Conservation (phyloP, 1,139 yeast species). For the Candida sojae region DNA sequence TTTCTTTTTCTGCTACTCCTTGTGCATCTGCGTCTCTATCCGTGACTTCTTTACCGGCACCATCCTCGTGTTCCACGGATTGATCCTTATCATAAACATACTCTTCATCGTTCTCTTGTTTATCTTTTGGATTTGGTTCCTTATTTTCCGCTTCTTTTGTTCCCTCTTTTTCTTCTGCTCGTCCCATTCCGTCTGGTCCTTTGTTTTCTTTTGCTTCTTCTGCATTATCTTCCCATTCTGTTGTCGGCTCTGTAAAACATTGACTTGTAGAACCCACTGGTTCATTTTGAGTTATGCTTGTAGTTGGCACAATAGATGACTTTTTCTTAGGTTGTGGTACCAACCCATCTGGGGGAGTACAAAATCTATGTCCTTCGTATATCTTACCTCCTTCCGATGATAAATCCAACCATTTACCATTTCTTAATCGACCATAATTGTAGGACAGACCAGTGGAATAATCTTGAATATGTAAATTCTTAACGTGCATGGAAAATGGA, state of each 20-base stretch:
- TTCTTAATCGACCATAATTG: constrained; percentile 25
- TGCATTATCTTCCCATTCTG: background rate
- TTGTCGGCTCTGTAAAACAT: background rate
- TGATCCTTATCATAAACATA: too few relatives aligned
- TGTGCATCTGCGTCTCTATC: too few relatives aligned
- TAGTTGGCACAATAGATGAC: background rate
- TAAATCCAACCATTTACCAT: constrained; percentile 18
- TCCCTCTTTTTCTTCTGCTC: background rate
- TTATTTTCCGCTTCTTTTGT: background rate
- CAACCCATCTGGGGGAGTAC: background rate
- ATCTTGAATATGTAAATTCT: constrained; percentile 30
- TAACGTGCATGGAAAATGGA: constrained; percentile 39
- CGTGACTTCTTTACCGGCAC: too few relatives aligned
- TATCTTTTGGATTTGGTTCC: background rate
- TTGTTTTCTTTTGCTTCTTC: background rate
- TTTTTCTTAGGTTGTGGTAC: background rate
- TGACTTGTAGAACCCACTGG: constrained; percentile 1
- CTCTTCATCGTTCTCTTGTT: too few relatives aligned
- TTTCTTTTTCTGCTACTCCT: too few relatives aligned
- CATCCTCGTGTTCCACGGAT: too few relatives aligned
- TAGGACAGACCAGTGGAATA: constrained; percentile 34
- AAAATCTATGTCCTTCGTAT: constrained; percentile 2
- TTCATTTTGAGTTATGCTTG: background rate
- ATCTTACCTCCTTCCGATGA: constrained; percentile 15
- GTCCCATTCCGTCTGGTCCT: background rate